Percentiles rank a stretch among this genome's conserved stretches.
Evolutionary conservation across 1,284 basidiomycete species (phyloP).

Genomic region (Pisolithus thermaeus): DNA sequence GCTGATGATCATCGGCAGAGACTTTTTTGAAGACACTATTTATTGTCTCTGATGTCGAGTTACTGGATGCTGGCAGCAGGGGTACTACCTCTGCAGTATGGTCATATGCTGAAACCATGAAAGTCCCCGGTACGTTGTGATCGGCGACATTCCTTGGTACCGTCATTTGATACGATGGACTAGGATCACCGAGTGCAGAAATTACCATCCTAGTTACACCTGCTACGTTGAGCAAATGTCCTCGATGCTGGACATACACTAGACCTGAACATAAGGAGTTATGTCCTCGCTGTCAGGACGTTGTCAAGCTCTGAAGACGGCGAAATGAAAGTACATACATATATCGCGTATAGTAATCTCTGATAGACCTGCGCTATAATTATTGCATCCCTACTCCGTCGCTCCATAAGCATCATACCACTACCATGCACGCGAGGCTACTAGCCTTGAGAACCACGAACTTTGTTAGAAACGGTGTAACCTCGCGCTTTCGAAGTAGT

Average conservation of each 20-base stretch:
- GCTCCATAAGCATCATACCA: background rate
- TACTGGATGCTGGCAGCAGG: slow-evolving; percentile 39
- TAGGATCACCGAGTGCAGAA: slow-evolving; percentile 7
- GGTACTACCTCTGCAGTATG: slow-evolving; percentile 37
- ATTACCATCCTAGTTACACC: slow-evolving; percentile 19
- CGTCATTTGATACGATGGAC: slow-evolving; percentile 2
- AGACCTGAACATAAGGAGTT: slow-evolving; percentile 20
- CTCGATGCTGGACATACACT: slow-evolving; percentile 30
- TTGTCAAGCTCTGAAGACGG: slow-evolving; percentile 12
- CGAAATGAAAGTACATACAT: background rate
- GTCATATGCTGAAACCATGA: slow-evolving; percentile 40
- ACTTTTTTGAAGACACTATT: slow-evolving; percentile 64
- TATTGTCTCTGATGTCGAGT: slow-evolving; percentile 65
- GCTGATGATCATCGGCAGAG: slow-evolving; percentile 33
- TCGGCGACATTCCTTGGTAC: background rate
- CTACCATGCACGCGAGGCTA: background rate
- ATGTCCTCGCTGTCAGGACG: slow-evolving; percentile 23
- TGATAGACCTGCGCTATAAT: background rate
- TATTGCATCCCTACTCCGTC: too few species aligned
- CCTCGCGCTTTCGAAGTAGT: background rate
- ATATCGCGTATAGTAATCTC: background rate
- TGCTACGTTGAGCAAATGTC: slow-evolving; percentile 21
- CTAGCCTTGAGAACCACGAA: background rate
- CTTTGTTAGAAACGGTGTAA: background rate
- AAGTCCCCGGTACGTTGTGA: slow-evolving; percentile 36